Base-by-base conservation (phyloP, 2,329 filamentous ascomycete species). In the Xylariomycetidae sp. region DNA sequence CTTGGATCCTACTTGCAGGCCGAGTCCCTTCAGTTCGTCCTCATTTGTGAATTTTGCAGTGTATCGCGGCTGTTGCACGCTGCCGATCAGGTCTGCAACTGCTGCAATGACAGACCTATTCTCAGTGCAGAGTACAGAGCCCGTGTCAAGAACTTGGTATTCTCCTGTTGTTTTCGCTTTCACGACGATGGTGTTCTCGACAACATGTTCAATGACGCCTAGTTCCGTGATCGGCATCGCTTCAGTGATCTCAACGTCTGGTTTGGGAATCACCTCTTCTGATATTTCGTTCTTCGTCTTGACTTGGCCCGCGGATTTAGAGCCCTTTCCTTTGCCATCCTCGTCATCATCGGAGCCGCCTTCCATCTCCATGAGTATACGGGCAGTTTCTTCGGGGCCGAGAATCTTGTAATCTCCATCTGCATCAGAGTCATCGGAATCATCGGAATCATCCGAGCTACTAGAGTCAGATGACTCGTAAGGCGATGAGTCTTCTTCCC, bases 61-160 rank as follows among this genome's bases (percentile, higher is more conserved):
- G 63, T 97, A 98, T 47, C 89, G 69, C 7, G 92, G 92, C 47
- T 88, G 81, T 43, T 88, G 76, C 3, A 96, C 88, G 51, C 85
- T 78, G 29, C 90, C 92, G 20, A 97, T 74, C 5, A 87, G 85
- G 51, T 97, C 90, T 4, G 80, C 73, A n/a, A 97, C 75, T 13
- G 77, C 82, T 16, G 89, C 92, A 34, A 96, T 74, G 17, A 96
- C 75, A 14, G 72, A 75, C 33, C 88, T 74, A 48, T 92, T 77
- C 42, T 77, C 76, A 17, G 80, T 77, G 62, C 88, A 96, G 17
- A 98, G 72, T 4, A 94, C 75, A 0, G 89, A 94, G 18, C 86
- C 88, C 5, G 75, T 74, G 52, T 96, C 88, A 2, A 97, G 73
- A 1, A 95, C 88, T 50, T 84, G 80, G 44, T 88, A 86, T 53